Evolutionary conservation across 495 filamentous ascomycete genomes (phyloP), one percentile per base, ranked within the genome.

Genomic region (Neurospora sp.): DNA sequence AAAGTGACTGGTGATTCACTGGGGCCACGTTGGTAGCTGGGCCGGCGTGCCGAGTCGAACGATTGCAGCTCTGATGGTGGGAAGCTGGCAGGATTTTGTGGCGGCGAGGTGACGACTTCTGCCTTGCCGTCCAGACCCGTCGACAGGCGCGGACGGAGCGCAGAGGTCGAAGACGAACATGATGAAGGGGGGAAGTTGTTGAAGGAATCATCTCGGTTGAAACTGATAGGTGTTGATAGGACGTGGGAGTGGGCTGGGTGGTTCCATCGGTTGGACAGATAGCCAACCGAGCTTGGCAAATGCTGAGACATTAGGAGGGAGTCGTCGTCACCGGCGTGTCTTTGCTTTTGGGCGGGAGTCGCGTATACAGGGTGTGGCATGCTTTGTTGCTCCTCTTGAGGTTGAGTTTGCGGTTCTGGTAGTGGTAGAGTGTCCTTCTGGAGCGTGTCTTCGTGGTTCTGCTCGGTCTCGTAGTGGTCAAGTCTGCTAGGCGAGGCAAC

Each of bases 91-190:
- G 77, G 74, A 48, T 79, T 74, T 1, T 79, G 75, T 16, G 85
- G 85, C 3, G 92, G 91, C 10, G 89, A 84, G 61, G 90, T 88
- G 9, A 91, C 85, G 40, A 98, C 84, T 81, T 93, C 90, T 3
- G 94, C 94, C 77, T 92, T 92, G 70, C 94, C 94, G 71, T 96
- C 93, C 69, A 91, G 85, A 37, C 53, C 53, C 12, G 53, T 65
- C 22, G 92, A 94, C 73, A 93, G 82, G 1, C 92, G 94, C 69
- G 97, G 78, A 61, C 89, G 84, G 40, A 92, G 81, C 40, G 70
- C 65, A 53, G 79, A 76, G n/a, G 48, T 70, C 16, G 78, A 61
- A 9, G 76, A 75, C 3, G 83, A 81, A 69, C 77, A 78, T n/a
- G 80, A 75, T 40, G 83, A 83, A 12, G 79, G 74, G 65, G 83